Conservation (phyloP, 2,329 filamentous ascomycete genomes). For the Hypocreales sp. region DNA sequence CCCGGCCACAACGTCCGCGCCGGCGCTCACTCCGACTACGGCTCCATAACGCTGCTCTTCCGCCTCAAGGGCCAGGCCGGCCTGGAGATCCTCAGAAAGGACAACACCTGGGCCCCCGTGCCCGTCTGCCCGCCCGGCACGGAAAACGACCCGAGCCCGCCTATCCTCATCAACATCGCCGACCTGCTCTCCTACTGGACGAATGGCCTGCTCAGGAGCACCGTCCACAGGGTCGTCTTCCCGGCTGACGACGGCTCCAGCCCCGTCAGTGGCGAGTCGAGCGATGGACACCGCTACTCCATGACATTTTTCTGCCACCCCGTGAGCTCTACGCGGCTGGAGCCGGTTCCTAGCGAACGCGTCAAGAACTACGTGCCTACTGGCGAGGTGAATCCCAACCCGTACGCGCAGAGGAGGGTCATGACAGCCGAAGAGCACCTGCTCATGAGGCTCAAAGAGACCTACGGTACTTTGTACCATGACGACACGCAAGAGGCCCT, state of each 20-base stretch:
- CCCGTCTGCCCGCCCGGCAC: conserved; percentile 49
- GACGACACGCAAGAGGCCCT: conserved; percentile 11
- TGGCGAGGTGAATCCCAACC: conserved; percentile 21
- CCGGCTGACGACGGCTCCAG: conserved; percentile 12
- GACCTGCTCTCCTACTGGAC: conserved; percentile 75
- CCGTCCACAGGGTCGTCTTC: conserved; percentile 80
- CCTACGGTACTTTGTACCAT: conserved; percentile 39
- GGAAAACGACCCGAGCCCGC: conserved; percentile 44
- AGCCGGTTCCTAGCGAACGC: conserved; percentile 43
- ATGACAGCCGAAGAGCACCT: conserved; percentile 51
- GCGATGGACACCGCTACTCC: conserved; percentile 40
- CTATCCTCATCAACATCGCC: conserved; percentile 67
- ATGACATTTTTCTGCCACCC: conserved; percentile 58
- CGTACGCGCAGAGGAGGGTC: conserved; percentile 35
- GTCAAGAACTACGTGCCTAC: conserved; percentile 27
- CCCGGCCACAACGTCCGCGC: conserved; percentile 55
- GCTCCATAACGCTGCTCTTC: conserved; percentile 61
- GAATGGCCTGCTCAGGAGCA: conserved; percentile 70
- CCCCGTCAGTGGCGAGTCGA: conserved; percentile 26
- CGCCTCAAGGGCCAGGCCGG: conserved; percentile 74
- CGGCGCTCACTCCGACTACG: conserved; percentile 85
- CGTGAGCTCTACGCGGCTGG: conserved; percentile 32
- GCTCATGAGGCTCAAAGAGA: conserved; percentile 42
- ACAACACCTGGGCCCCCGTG: conserved; percentile 43
- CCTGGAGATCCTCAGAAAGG: conserved; percentile 59